Evolutionary conservation across 768 basidiomycete species (phyloP).

Genomic region (Tremella fuciformis): DNA sequence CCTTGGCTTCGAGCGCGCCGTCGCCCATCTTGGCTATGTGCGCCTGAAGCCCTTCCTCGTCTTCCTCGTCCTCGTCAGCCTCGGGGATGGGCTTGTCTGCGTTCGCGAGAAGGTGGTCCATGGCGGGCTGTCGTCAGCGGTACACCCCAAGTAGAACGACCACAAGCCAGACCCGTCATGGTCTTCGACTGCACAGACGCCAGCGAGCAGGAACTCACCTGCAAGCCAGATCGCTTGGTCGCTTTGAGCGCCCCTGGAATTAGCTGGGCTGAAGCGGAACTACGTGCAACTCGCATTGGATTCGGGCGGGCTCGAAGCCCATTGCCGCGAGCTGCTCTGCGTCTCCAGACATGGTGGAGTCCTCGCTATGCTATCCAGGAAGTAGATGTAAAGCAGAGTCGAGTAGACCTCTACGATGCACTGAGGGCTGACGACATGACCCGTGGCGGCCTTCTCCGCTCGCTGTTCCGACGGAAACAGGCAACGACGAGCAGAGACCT

Average conservation of each 20-base stretch:
- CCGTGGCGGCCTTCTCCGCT: no score
- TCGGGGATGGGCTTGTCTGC: conserved; percentile 69
- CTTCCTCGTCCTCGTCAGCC: conserved; percentile 64
- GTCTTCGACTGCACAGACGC: neutral
- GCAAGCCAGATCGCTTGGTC: conserved; percentile 76
- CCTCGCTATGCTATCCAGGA: no score
- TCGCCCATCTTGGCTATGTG: conserved; percentile 55
- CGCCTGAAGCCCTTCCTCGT: conserved; percentile 57
- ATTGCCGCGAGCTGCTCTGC: conserved; percentile 62
- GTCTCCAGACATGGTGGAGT: conserved; percentile 39
- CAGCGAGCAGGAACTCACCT: conserved; percentile 60
- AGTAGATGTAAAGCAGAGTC: no score
- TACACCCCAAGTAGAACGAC: conserved; percentile 1
- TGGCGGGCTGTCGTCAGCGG: conserved; percentile 49
- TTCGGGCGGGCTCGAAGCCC: conserved; percentile 80
- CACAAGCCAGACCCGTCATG: no score
- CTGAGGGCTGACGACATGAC: no score
- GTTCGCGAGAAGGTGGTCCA: conserved; percentile 84
- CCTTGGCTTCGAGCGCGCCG: conserved; percentile 43
- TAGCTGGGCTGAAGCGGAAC: conserved; percentile 6
- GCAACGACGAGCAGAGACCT: no score
- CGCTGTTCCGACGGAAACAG: no score
- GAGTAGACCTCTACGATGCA: no score
- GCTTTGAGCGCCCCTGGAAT: conserved; percentile 79
- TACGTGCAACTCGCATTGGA: conserved; percentile 67